Evolutionary conservation across 228 moss, liverwort and hornwort species (phyloP), one percentile per base, ranked within the genome.

Genomic region (Sphagnum magellanicum): DNA sequence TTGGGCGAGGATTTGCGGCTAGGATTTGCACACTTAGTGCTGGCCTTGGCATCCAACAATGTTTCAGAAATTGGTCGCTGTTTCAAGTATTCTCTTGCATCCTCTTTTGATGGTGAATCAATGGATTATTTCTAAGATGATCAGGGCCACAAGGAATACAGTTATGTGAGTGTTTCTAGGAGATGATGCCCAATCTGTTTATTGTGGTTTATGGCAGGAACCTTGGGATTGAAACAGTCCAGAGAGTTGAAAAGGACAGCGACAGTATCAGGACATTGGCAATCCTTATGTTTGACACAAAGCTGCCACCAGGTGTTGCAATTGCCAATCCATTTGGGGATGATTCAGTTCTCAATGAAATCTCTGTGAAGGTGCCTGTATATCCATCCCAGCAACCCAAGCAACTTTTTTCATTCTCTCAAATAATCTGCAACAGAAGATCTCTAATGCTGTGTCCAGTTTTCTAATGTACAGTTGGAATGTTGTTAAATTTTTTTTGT

Each of bases 281-380:
- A 5, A 47, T 65, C 51, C 71, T 88, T 67, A 80, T 97, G 89
- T 97, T 97, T 69, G 97, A 97, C 50, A 90, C 93, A 6, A 86
- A 88, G 73, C 77, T 97, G 79, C 97, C 97, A 60, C 77, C 85
- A 17, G 91, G 93, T 32, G 63, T 88, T 47, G 61, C 59, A 50
- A 65, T 79, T 51, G 86, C 88, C 16, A 84, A 68, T 61, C 93
- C 93, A 55, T 91, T 97, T 72, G 83, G 71, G 17, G 89, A 91
- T 66, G 80, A 93, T 67, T 75, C 91, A 53, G 52, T 81, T 46
- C 83, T 97, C 50, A 75, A 87, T 48, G 74, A 78, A 6, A 74
- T 91, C 48, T 88, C 93, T 75, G 93, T 97, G 68, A 81, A 92
- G 69, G 92, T 96, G 76, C 72, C 61, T 32, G 32, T 32, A 32